phyloP scores from a whole-genome alignment of 2,329 filamentous ascomycete species.

The Aspergillus latus region DNA sequence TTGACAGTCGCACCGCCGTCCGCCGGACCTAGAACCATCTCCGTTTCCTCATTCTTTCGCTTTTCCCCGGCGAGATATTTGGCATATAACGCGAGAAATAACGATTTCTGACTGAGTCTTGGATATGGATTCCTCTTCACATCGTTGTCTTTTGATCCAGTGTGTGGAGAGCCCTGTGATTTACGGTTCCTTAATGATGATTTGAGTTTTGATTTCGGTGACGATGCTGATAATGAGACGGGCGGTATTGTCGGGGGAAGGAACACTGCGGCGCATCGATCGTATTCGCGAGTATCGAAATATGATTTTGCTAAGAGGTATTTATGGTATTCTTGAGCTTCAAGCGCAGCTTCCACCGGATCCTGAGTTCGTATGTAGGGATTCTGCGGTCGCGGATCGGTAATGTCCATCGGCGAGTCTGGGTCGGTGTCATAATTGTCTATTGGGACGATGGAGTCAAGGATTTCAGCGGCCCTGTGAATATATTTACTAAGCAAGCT shows the following conservation, averaged over 20 bases:
- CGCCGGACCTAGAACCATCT: constrained; percentile 93
- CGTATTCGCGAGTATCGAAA: constrained; percentile 93
- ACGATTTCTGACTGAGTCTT: constrained; percentile 77
- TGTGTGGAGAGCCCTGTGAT: constrained; percentile 52
- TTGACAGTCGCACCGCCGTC: constrained; percentile 84
- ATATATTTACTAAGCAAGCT: neutral
- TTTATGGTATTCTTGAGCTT: constrained; percentile 74
- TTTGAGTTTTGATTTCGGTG: constrained; percentile 39
- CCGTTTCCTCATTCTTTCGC: constrained; percentile 90
- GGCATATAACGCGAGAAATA: constrained; percentile 90
- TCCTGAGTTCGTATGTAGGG: constrained; percentile 59
- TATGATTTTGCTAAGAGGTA: constrained; percentile 91
- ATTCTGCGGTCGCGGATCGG: constrained; percentile 52
- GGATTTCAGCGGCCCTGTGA: constrained; percentile 84
- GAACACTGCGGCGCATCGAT: constrained; percentile 87
- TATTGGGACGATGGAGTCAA: constrained; percentile 70
- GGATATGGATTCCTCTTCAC: constrained; percentile 43
- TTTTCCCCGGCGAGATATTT: constrained; percentile 94
- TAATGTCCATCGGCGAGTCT: constrained; percentile 60
- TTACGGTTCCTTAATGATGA: constrained; percentile 56
- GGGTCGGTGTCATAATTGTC: constrained; percentile 60
- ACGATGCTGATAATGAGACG: constrained; percentile 53
- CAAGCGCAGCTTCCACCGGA: constrained; percentile 70
- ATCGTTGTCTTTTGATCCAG: constrained; percentile 37
- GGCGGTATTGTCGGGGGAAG: constrained; percentile 77